Conservation (phyloP, 1,139 yeast species). For the Suhomyces wounanorum region DNA sequence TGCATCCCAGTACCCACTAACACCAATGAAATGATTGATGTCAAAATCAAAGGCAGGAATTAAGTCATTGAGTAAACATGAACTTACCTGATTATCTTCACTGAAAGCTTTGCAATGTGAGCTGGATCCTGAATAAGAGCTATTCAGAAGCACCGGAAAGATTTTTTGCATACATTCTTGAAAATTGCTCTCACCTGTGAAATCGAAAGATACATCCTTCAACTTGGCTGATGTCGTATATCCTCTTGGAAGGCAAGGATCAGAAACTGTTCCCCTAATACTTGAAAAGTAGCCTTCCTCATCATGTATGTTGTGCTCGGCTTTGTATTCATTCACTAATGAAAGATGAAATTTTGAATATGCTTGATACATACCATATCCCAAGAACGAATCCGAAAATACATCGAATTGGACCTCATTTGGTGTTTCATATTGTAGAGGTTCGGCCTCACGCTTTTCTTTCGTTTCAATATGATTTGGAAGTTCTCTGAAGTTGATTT, state of each 20-base stretch:
- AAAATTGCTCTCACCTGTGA: slow-evolving; percentile 64
- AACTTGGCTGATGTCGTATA: slow-evolving; percentile 28
- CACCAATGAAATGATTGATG: slow-evolving; percentile 70
- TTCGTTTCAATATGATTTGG: slow-evolving; percentile 17
- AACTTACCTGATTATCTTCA: slow-evolving; percentile 35
- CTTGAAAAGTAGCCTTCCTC: slow-evolving; percentile 14
- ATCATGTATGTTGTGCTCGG: slow-evolving; percentile 19
- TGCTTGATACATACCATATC: slow-evolving; percentile 76
- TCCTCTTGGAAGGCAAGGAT: slow-evolving; percentile 67
- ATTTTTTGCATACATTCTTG: slow-evolving; percentile 53
- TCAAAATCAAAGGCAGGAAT: slow-evolving; percentile 72
- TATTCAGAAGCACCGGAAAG: slow-evolving; percentile 52
- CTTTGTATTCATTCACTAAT: slow-evolving; percentile 30
- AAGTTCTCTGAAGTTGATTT: slow-evolving; percentile 49
- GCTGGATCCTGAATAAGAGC: slow-evolving; percentile 27
- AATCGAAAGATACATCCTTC: slow-evolving; percentile 32
- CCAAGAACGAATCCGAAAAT: slow-evolving; percentile 73
- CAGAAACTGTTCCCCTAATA: slow-evolving; percentile 36
- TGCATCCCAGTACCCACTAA: slow-evolving; percentile 83
- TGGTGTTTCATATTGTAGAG: slow-evolving; percentile 7
- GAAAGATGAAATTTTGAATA: slow-evolving; percentile 49
- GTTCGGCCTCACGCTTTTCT: background rate
- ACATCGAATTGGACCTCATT: slow-evolving; percentile 45
- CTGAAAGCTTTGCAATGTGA: slow-evolving; percentile 33
- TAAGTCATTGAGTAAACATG: slow-evolving; percentile 54